Evolutionary conservation across 2,329 filamentous ascomycete genomes (phyloP).

Genomic region (Lachnellula hyalina): DNA sequence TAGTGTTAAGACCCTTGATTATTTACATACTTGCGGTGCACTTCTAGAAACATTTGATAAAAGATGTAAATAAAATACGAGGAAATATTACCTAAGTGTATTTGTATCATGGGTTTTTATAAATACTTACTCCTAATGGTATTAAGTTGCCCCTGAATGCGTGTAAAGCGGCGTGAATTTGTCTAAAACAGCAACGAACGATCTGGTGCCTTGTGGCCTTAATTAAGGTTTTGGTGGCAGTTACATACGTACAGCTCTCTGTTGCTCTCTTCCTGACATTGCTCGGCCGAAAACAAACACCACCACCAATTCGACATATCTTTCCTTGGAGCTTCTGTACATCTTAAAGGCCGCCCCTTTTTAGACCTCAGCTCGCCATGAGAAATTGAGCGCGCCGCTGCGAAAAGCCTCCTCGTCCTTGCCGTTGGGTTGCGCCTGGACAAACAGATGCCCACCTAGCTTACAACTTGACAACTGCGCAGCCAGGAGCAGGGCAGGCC

Average conservation of each 20-base stretch:
- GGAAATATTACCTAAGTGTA: no score
- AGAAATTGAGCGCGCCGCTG: conserved; percentile 16
- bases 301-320: neutral
- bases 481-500: conserved; percentile 3
- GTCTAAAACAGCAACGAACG: neutral
- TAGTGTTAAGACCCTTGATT: neutral
- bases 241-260: neutral
- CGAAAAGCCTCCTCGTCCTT: conserved; percentile 15
- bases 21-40: no score
- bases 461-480: conserved; percentile 5
- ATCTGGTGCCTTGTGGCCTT: conserved; percentile 1
- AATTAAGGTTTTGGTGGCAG: neutral
- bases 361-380: conserved; percentile 2
- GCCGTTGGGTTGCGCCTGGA: conserved; percentile 17
- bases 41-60: no score
- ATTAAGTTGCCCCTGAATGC: no score
- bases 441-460: conserved; percentile 21
- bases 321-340: conserved; percentile 7
- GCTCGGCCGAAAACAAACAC: neutral
- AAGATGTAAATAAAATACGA: no score
- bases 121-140: no score
- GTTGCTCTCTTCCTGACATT: neutral
- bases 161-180: neutral
- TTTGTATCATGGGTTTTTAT: no score
- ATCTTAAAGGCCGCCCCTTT: neutral